Base-by-base conservation (phyloP, 2,329 filamentous ascomycete genomes). In the Magnaporthiopsis incrustans region DNA sequence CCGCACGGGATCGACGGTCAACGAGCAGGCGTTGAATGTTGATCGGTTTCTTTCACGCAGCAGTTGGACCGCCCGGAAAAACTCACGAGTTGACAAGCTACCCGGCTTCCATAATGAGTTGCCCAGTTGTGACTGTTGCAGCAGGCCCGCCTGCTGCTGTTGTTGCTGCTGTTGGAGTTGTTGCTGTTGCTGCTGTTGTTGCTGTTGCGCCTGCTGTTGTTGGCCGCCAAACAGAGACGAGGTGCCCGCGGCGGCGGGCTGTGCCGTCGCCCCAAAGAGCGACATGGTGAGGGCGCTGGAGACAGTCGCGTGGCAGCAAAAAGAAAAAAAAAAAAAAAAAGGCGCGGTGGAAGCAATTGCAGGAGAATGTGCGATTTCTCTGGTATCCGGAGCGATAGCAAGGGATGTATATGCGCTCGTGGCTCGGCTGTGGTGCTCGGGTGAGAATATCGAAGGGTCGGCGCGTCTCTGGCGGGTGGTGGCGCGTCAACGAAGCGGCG, bases 61-160 rank as follows among this genome's bases (percentile, higher is more conserved):
- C 25, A 3, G n/a, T 22, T 26, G 12, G 27, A 22, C 25, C 6
- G 38, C 6, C 14, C 25, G 38, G 27, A 12, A 27, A 15, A 12
- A 63, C 62, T 58, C 78, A 84, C 82, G 79, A 62, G 78, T 79
- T 27, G 78, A 78, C 58, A 80, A 78, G 69, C 78, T 81, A 64
- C 78, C 79, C 1, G 81, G 81, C 65, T 83, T 81, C 81, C 82
- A 84, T 69, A 83, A 72, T 11, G 81, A 83, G 67, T 75, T 79
- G 15, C 79, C 79, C 67, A 75, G 74, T 65, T 76, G 74, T 66
- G 71, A 71, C 61, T 73, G 73, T 38, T 71, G 72, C 57, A 72
- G 72, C 62, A 78, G 73, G 57, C 73, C 73, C 35, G 73, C 72
- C 63, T 75, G 72, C 64, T 73, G 72, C 65, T 75, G 77, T 66